Evolutionary conservation across 75 land plant species (phyloP).

Genomic region (Isoetes taiwanensis): DNA sequence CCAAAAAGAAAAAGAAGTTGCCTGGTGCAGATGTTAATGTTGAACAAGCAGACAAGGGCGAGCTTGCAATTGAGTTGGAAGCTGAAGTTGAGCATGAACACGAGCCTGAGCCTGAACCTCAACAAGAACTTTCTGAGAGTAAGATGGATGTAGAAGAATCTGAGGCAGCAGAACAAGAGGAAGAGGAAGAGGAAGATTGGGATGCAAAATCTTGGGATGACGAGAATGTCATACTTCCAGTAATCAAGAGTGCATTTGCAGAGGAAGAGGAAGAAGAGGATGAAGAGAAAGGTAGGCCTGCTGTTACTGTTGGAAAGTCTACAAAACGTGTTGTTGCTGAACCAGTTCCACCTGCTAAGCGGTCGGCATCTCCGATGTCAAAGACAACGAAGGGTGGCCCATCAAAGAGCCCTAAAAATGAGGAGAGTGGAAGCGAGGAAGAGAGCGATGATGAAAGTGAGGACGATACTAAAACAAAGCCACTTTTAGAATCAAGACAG

Average conservation of each 20-base stretch:
- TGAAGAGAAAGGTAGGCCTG: conserved; percentile 13
- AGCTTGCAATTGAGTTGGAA: conserved; percentile 14
- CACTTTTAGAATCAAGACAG: conserved; percentile 11
- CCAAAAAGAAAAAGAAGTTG: conserved; percentile 47
- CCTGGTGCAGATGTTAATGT: conserved; percentile 18
- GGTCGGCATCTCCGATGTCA: conserved; percentile 7
- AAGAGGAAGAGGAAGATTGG: conserved; percentile 89
- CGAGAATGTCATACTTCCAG: conserved; percentile 42
- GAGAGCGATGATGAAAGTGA: conserved; percentile 18
- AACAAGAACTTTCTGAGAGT: conserved; percentile 10
- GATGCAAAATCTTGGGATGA: conserved; percentile 98
- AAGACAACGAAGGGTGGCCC: conserved; percentile 9
- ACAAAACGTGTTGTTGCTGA: conserved; percentile 11
- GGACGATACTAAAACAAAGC: conserved; percentile 15
- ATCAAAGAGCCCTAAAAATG: conserved; percentile 10
- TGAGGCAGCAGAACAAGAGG: conserved; percentile 33
- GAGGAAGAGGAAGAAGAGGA: conserved; percentile 57
- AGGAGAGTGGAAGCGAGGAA: conserved; percentile 24
- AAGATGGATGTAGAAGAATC: neutral
- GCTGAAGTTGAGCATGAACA: conserved; percentile 4
- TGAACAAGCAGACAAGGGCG: conserved; percentile 6
- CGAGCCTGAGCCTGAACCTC: conserved; percentile 16
- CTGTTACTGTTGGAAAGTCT: conserved; percentile 14
- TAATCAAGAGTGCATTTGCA: conserved; percentile 55
- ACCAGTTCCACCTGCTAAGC: conserved; percentile 7